Percentiles rank a stretch among this genome's conserved stretches.
Evolutionary conservation across 768 basidiomycete species (phyloP).

Genomic region (Nidularia sp.): DNA sequence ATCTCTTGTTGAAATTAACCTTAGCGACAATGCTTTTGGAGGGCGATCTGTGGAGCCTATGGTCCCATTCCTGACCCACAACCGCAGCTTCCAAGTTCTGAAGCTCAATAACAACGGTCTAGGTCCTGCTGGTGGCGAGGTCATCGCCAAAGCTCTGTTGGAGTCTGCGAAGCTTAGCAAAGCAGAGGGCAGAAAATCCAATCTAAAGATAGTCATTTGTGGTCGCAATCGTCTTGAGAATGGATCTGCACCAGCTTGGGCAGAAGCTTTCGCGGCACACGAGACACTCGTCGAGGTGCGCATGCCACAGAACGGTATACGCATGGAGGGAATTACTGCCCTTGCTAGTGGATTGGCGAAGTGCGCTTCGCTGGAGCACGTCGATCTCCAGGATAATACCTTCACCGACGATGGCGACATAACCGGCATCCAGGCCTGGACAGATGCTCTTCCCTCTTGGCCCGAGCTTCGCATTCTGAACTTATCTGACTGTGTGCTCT

Average conservation of each 20-base stretch:
- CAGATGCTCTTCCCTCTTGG: conserved; percentile 66
- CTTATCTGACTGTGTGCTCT: conserved; percentile 88
- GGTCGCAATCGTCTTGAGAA: conserved; percentile 96
- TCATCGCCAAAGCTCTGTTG: conserved; percentile 80
- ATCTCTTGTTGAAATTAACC: conserved; percentile 81
- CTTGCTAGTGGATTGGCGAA: conserved; percentile 73
- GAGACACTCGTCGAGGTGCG: conserved; percentile 78
- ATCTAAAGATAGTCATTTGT: conserved; percentile 79
- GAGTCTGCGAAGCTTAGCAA: conserved; percentile 70
- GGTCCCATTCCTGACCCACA: conserved; percentile 82
- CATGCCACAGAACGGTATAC: conserved; percentile 97
- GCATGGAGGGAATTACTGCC: conserved; percentile 83
- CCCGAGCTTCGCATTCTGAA: conserved; percentile 73
- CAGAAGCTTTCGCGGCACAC: conserved; percentile 83
- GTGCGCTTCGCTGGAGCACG: conserved; percentile 59
- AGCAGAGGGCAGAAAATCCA: conserved; percentile 63
- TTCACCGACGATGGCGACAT: conserved; percentile 60
- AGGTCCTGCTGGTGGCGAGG: conserved; percentile 81
- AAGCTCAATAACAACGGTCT: conserved; percentile 97
- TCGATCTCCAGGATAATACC: conserved; percentile 93
- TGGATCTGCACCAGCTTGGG: conserved; percentile 81
- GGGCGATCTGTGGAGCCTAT: conserved; percentile 93
- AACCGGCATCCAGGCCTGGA: conserved; percentile 52
- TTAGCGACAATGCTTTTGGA: conserved; percentile 96
- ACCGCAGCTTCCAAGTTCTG: conserved; percentile 78